These are phyloP conservation scores for Cyclotella sp. DNA, from an alignment of 108 stramenopile species.

Conservation along the genomic window DNA sequence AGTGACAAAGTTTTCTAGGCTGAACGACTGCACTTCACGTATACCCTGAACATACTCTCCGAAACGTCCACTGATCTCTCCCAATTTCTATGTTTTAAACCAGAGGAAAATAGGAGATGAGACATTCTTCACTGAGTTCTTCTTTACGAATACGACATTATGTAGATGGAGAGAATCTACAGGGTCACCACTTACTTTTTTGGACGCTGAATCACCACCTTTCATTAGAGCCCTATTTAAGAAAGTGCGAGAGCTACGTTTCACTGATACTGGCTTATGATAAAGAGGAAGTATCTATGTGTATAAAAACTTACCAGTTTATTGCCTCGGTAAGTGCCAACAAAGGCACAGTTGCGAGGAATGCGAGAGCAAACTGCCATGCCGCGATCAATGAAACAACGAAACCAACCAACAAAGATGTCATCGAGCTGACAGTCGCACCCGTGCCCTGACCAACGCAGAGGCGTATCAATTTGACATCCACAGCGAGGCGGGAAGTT, in stretches of 20 bases:
- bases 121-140: neutral
- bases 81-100: constrained; percentile 19
- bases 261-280: too few relatives aligned
- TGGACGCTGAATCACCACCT: constrained; percentile 40
- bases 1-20: constrained; percentile 43
- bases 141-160: too few relatives aligned
- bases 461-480: constrained; percentile 35
- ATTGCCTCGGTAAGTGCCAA: constrained; percentile 42
- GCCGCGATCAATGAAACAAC: constrained; percentile 58
- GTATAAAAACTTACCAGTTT: constrained; percentile 7
- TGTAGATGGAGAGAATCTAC: too few relatives aligned
- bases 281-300: too few relatives aligned
- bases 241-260: too few relatives aligned
- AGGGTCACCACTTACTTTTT: constrained; percentile 7
- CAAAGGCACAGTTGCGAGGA: constrained; percentile 66
- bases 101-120: neutral
- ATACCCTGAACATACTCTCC: constrained; percentile 66
- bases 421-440: constrained; percentile 23
- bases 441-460: constrained; percentile 44
- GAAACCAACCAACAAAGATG: constrained; percentile 42
- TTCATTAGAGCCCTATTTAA: constrained; percentile 40
- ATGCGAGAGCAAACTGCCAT: constrained; percentile 55
- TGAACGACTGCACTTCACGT: constrained; percentile 63
- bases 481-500: constrained; percentile 54
- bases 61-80: constrained; percentile 30